These are phyloP conservation scores for Fusarium marasasianum DNA, from an alignment of 2,329 filamentous ascomycete species.

Conservation along the genomic window DNA sequence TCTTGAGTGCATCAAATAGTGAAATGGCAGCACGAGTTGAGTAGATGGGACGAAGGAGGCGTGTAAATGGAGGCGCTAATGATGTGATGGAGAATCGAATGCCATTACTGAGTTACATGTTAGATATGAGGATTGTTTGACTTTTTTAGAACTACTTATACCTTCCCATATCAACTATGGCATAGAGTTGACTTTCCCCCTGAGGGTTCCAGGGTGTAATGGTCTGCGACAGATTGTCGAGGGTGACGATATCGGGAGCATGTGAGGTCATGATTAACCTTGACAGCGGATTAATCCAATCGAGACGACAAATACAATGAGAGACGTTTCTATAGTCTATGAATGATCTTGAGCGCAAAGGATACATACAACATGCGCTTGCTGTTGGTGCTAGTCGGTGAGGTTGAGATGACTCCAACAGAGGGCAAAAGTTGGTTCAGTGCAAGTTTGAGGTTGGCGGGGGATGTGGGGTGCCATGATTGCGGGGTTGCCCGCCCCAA, in stretches of 20 bases:
- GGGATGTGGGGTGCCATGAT: slow-evolving; percentile 28
- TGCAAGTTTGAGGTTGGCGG: slow-evolving; percentile 8
- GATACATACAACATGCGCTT: neutral
- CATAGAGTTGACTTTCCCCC: slow-evolving; percentile 61
- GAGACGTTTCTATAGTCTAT: neutral
- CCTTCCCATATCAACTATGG: slow-evolving; percentile 70
- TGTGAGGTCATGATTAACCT: slow-evolving; percentile 41
- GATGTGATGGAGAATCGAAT: slow-evolving; percentile 92
- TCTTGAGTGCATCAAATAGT: slow-evolving; percentile 82
- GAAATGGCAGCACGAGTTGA: slow-evolving; percentile 83
- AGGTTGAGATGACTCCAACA: neutral
- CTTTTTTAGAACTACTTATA: slow-evolving; percentile 34
- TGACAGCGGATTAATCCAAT: neutral
- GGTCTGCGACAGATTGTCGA: slow-evolving; percentile 60
- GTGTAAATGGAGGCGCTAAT: slow-evolving; percentile 74
- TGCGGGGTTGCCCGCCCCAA: slow-evolving; percentile 22
- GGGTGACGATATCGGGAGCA: slow-evolving; percentile 56
- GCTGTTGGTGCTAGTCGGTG: neutral
- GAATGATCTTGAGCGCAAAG: neutral
- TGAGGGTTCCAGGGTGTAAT: slow-evolving; percentile 60
- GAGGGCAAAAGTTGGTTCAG: slow-evolving; percentile 2
- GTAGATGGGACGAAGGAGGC: slow-evolving; percentile 80
- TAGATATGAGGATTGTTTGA: neutral
- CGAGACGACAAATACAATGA: neutral
- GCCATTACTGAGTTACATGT: slow-evolving; percentile 72